Conservation (phyloP, 768 basidiomycete genomes). For the Tephrocybe sp. region DNA sequence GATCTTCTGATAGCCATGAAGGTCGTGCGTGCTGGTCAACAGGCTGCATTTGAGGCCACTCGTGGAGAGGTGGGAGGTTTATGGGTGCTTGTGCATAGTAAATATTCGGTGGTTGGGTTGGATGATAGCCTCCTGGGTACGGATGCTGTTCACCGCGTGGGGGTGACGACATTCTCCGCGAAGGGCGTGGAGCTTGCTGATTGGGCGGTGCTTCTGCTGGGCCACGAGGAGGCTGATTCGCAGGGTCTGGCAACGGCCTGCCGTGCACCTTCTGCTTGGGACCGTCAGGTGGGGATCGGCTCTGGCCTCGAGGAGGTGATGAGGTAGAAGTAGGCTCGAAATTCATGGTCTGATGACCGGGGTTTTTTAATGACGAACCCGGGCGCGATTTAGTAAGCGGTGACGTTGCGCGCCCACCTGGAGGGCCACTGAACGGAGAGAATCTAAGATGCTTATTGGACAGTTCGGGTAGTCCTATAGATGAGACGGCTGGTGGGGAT, state of each 20-base stretch:
- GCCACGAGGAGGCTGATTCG: background rate
- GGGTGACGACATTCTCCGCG: background rate
- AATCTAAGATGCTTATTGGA: background rate
- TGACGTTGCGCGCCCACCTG: too few relatives aligned
- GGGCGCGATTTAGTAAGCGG: too few relatives aligned
- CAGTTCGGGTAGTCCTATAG: background rate
- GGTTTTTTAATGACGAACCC: background rate
- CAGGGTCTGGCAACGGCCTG: background rate
- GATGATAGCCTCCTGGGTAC: background rate
- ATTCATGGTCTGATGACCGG: background rate
- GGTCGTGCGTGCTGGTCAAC: background rate
- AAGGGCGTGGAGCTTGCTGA: background rate
- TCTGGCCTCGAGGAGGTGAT: conserved; percentile 2
- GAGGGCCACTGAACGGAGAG: background rate
- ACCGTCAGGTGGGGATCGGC: background rate
- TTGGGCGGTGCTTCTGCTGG: conserved; percentile 1
- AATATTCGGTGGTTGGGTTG: background rate
- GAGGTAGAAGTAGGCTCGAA: conserved; percentile 11
- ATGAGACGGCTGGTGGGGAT: background rate
- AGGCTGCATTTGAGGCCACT: background rate
- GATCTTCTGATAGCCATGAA: background rate
- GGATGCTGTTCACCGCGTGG: background rate
- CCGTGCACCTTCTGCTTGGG: background rate
- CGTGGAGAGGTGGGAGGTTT: background rate
- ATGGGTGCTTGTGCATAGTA: background rate